Evolutionary conservation across 495 filamentous ascomycete genomes (phyloP), one percentile per base, ranked within the genome.

Genomic region (Clohesyomyces aquaticus): DNA sequence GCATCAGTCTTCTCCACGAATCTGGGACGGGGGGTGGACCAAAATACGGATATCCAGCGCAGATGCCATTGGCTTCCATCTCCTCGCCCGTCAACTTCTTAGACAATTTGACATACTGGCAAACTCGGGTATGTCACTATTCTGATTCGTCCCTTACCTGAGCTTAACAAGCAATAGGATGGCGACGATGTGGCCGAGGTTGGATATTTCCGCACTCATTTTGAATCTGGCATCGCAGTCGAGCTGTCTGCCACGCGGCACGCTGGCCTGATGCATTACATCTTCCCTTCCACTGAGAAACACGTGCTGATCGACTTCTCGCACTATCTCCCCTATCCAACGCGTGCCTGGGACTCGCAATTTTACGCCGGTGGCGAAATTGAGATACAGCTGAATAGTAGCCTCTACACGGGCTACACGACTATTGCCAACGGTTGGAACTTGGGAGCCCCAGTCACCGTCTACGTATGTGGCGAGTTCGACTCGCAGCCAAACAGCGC

Each of bases 111-210:
- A 76, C 74, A 3, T 75, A 75, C 55, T 74, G 71, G 71, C 72
- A 74, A 61, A 52, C 21, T 0, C 19, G 55, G 43, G 65, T 67
- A 27, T 1, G 64, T 57, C 16, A 27, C 3, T 3, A 41, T 18
- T 9, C 22, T 49, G 28, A 43, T n/a, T 52, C 18, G 3, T 3
- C 25, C 74, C 81, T 10, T 61, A 72, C 12, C 75, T 84, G 58
- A 72, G 73, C 41, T 73, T 71, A 6, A 68, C 77, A 0, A 86
- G 88, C 66, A 59, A 25, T 76, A 51, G 79, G 58, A 69, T 38
- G 73, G 67, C 4, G 32, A 72, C 14, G 74, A 76, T 58, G 32
- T 50, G 3, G 74, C 74, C 1, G 63, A 28, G 2, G 73, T 76
- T 2, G 74, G 74, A 0, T 75, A 75, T 47, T 76, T 66, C 42